phyloP scores from a whole-genome alignment of 1,139 yeast genomes.

The Suhomyces wounanorum region DNA sequence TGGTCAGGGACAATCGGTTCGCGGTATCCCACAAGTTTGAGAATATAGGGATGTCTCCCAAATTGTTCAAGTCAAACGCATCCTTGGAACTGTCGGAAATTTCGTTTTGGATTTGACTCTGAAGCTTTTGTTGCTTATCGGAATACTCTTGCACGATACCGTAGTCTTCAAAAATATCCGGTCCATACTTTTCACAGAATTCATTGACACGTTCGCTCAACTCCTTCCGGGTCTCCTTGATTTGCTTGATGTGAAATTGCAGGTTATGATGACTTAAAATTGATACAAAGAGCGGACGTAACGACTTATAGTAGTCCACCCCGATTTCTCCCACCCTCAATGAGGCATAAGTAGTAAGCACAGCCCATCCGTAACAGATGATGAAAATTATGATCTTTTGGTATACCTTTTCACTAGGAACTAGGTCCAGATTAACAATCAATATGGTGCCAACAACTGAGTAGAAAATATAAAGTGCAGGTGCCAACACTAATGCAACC shows the following conservation, averaged over 20 bases:
- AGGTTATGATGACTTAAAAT: conserved; percentile 45
- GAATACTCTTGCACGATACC: conserved; percentile 34
- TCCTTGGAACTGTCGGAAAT: conserved; percentile 11
- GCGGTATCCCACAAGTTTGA: conserved; percentile 25
- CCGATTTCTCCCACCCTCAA: conserved; percentile 47
- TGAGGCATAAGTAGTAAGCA: conserved; percentile 46
- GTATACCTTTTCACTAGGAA: conserved; percentile 16
- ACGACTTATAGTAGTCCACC: conserved; percentile 42
- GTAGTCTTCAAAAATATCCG: conserved; percentile 72
- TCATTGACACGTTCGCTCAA: conserved; percentile 64
- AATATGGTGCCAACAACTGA: conserved; percentile 40
- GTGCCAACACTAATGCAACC: conserved; percentile 48
- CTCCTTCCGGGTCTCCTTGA: conserved; percentile 55
- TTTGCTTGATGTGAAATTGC: conserved; percentile 43
- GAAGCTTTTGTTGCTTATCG: conserved; percentile 16
- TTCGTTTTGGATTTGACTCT: conserved; percentile 9
- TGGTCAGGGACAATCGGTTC: conserved; percentile 3
- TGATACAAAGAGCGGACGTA: conserved; percentile 41
- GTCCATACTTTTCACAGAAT: conserved; percentile 72
- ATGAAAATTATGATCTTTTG: conserved; percentile 27
- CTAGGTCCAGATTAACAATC: conserved; percentile 23
- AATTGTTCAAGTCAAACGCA: conserved; percentile 24
- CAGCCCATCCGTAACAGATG: conserved; percentile 41
- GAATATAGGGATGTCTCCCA: conserved; percentile 38
- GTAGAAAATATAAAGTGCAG: conserved; percentile 43